Base-by-base conservation (phyloP, 768 basidiomycete species). In the Boletus reticuloceps region DNA sequence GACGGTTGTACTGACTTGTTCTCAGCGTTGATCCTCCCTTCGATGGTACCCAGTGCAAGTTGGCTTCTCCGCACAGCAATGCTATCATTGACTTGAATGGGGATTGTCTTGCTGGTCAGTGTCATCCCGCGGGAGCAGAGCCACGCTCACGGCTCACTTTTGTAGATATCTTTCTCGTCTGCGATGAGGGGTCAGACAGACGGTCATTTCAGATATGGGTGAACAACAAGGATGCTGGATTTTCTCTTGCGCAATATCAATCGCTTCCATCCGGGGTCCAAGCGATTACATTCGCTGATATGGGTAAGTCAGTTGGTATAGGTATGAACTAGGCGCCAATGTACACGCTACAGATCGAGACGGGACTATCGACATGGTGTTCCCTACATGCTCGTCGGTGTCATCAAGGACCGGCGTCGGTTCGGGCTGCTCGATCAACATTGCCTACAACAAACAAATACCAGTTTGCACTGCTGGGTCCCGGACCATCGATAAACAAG, bases 301-400 rank as follows among this genome's bases (percentile, higher is more conserved):
- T 98, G 60, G 90, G 94, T 92, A 65, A 53, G 77, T 39, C 37
- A 52, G 36, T 3, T n/a, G 16, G 41, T 42, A 19, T 22, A 39
- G 25, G 31, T 32, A 10, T 3, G 22, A 9, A 32, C 22, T 54
- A 6, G n/a, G 46, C 17, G 49, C 50, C 20, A 8, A 51, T 19
- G 38, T 45, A 51, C 73, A 13, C 22, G 31, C 27, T 48, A 3
- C 56, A 89, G 95, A 98, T 65, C 85, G 97, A 8, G 97, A 98
- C 63, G 97, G 97, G 1, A 95, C 96, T 1, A 89, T 98, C 32
- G 97, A 98, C 69, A 85, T 98, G 80, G 79, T 99, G 43, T 93
- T 98, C 66, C 82, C 91, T 0, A 89, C 89, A 1, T 99, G 97
- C 67, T 72, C 77, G 0, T 81, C 78, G 3, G 82, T 91, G n/a